Evolutionary conservation across 768 basidiomycete genomes (phyloP).

Genomic region (Stropharia rugosoannulata): DNA sequence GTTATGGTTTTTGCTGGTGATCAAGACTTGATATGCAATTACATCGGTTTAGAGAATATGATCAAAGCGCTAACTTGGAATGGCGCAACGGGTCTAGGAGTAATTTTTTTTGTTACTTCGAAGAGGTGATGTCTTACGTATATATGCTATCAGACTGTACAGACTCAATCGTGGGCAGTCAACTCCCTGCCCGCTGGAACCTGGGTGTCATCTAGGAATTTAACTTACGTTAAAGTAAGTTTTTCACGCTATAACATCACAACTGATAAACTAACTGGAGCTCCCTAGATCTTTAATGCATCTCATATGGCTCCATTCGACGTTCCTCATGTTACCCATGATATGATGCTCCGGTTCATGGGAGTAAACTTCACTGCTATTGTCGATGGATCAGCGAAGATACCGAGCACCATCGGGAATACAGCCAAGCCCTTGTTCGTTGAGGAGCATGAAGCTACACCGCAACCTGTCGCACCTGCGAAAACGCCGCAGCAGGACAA

Average conservation of each 20-base stretch:
- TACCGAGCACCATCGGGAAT: slow-evolving; percentile 79
- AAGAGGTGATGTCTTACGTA: slow-evolving; percentile 5
- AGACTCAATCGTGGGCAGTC: slow-evolving; percentile 75
- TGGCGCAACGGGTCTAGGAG: slow-evolving; percentile 80
- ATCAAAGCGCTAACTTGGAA: slow-evolving; percentile 86
- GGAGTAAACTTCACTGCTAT: slow-evolving; percentile 83
- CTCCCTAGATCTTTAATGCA: slow-evolving; percentile 75
- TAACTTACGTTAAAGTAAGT: slow-evolving; percentile 88
- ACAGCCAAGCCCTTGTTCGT: slow-evolving; percentile 64
- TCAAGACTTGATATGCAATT: slow-evolving; percentile 96
- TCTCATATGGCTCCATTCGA: slow-evolving; percentile 97
- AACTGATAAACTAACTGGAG: background rate
- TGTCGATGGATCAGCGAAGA: slow-evolving; percentile 74
- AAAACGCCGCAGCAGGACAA: slow-evolving; percentile 78
- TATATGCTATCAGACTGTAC: slow-evolving; percentile 46
- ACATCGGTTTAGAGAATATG: slow-evolving; percentile 85
- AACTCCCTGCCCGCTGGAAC: slow-evolving; percentile 78
- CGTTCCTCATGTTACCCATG: slow-evolving; percentile 83
- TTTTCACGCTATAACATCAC: background rate
- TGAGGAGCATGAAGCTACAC: slow-evolving; percentile 38
- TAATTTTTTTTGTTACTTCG: slow-evolving; percentile 33
- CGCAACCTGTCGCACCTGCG: slow-evolving; percentile 36
- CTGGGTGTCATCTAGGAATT: slow-evolving; percentile 86
- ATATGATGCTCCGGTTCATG: slow-evolving; percentile 99
- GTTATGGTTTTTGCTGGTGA: slow-evolving; percentile 94